Base-by-base conservation (phyloP, 2,329 filamentous ascomycete genomes). In the Penicillium sp. region DNA sequence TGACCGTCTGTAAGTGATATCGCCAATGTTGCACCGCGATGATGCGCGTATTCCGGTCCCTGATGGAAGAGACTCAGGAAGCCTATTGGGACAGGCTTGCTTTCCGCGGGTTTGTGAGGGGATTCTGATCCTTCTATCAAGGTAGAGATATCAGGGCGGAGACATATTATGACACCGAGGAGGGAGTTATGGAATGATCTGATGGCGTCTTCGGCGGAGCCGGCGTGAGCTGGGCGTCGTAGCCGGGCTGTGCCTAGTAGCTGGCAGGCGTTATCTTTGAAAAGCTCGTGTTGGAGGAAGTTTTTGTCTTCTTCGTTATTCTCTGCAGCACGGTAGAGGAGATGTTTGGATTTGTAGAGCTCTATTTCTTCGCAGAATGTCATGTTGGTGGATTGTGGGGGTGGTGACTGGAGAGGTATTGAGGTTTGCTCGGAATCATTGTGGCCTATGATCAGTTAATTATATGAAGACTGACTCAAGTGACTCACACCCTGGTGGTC, bases 261-360 rank as follows among this genome's bases (percentile, higher is more conserved):
- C 40, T 49, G 41, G 2, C 45, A 40, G 27, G 18, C 46, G 4
- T 29, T 27, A 11, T 53, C 50, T 2, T 45, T 46, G 13, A 49
- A 18, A 10, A 56, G 41, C 7, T 45, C 33, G 3, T 33, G 11
- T 2, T 54, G 41, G 10, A 57, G 11, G 11, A 56, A 57, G 34
- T 40, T 29, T 6, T 52, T 46, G 18, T 57, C 53, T 16, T 46
- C 53, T n/a, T 46, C 44, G 2, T 31, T 37, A 36, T 54, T 41
- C 40, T 57, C 55, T 39, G 37, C 19, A 19, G 55, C 48, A 40
- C 53, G 45, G 35, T 54, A 57, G 38, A 50, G 8, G 9, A 57
- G 53, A 13, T 45, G 50, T 2, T 28, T 27, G 12, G 55, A 52
- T 18, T 18, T 46, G 27, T 41, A 52, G 9, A 43, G 33, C 4